These are phyloP conservation scores for Monosporascus sp. DNA, from an alignment of 2,329 filamentous ascomycete genomes.

Conservation along the genomic window DNA sequence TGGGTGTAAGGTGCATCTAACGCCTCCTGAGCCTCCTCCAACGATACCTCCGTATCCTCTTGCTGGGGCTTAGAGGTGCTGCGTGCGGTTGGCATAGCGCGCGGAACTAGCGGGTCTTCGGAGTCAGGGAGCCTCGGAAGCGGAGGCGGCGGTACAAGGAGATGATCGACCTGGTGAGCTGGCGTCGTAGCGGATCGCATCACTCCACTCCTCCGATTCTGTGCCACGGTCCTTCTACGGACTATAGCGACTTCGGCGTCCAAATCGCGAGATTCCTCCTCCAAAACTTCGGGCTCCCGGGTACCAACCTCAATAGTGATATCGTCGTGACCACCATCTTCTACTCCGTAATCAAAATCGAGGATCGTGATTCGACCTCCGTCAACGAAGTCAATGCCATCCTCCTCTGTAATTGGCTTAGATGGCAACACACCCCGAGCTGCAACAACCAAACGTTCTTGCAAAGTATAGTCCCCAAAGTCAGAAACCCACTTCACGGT, in stretches of 20 bases:
- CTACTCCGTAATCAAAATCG: slow-evolving; percentile 63
- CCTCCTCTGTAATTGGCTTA: slow-evolving; percentile 58
- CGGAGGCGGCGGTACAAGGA: slow-evolving; percentile 28
- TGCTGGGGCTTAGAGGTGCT: slow-evolving; percentile 23
- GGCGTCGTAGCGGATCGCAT: slow-evolving; percentile 45
- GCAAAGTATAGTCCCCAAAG: slow-evolving; percentile 40
- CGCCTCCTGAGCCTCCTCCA: slow-evolving; percentile 53
- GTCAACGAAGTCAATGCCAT: slow-evolving; percentile 70
- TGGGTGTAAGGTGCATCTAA: slow-evolving; percentile 70
- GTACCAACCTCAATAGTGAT: slow-evolving; percentile 71
- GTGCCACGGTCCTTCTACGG: slow-evolving; percentile 65
- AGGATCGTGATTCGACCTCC: slow-evolving; percentile 68
- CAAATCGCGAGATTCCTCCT: slow-evolving; percentile 69
- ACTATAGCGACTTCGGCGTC: slow-evolving; percentile 76
- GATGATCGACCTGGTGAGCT: slow-evolving; percentile 18
- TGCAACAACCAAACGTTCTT: slow-evolving; percentile 61
- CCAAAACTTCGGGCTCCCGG: slow-evolving; percentile 61
- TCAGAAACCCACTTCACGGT: slow-evolving; percentile 67
- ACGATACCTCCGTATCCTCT: slow-evolving; percentile 40
- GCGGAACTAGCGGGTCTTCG: slow-evolving; percentile 50
- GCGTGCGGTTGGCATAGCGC: slow-evolving; percentile 37
- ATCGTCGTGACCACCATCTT: slow-evolving; percentile 51
- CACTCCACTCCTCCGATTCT: slow-evolving; percentile 46
- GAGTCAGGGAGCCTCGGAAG: slow-evolving; percentile 29
- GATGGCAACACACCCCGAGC: slow-evolving; percentile 63